Evolutionary conservation across 148 eudicot species (phyloP), one percentile per base, ranked within the genome.

Genomic region (Pouteria glomerata): DNA sequence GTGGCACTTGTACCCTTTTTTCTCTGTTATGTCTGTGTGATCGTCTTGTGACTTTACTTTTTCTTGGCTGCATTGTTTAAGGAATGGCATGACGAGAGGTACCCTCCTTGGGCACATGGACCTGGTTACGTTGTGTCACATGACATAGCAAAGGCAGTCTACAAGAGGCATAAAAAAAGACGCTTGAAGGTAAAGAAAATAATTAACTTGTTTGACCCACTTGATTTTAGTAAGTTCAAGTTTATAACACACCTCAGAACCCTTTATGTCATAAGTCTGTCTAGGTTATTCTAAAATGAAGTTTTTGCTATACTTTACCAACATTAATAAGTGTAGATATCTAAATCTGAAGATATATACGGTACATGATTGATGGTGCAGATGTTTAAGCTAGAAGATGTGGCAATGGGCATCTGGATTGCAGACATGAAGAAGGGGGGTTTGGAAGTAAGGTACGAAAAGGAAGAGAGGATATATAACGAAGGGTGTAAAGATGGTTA

Each of bases 61-160:
- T 39, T 39, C 44, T 39, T 39, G 7, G 5, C 44, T 39, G 7
- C 44, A 10, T 39, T 39, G 44, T 10, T 39, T 5, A 39, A 39
- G 44, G 44, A 39, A 39, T 39, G 10, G 5, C 7, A 5, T 39
- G 44, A 10, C 7, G 7, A 39, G 44, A 5, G 44, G 5, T 39
- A 39, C 77, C 98, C 98, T 42, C 98, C 96, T 45, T 91, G 88
- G 86, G 98, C 98, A 41, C 95, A 89, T 69, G 98, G 98, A 71
- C 98, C 98, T 31, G 98, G 98, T 58, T 94, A 94, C 73, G 93
- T 91, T 56, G 86, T 94, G 35, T 82, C 98, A 8, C 78, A 71
- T 42, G 97, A 94, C 82, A 89, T 94, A 29, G 97, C 98, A 29
- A 84, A 80, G 69, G 80, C 79, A 53, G 71, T 91, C 58, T 71